These are phyloP conservation scores for Purpureocillium lavendulum DNA, from an alignment of 2,329 filamentous ascomycete genomes.

Conservation along the genomic window DNA sequence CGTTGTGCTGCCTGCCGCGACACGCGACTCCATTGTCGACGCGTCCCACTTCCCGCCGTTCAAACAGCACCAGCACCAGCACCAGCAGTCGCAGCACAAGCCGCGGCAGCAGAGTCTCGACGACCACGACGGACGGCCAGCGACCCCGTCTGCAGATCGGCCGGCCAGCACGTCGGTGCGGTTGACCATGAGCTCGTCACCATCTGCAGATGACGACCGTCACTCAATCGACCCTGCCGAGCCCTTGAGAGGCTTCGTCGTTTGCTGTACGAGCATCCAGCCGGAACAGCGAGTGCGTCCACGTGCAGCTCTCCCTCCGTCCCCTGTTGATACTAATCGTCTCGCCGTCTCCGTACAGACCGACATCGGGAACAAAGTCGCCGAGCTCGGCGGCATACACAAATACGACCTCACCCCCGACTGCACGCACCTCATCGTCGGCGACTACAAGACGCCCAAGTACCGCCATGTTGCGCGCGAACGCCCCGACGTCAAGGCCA, in stretches of 20 bases:
- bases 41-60: neutral
- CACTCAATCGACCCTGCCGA: conserved; percentile 45
- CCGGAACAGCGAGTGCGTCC: conserved; percentile 65
- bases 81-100: too few relatives aligned
- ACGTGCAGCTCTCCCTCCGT: conserved; percentile 1
- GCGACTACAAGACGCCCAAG: conserved; percentile 81
- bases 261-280: conserved; percentile 82
- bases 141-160: neutral
- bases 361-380: conserved; percentile 54
- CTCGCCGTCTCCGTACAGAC: conserved; percentile 21
- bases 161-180: neutral
- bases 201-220: conserved; percentile 15
- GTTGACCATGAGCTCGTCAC: conserved; percentile 18
- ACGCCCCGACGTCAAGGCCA: conserved; percentile 74
- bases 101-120: too few relatives aligned
- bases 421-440: conserved; percentile 89
- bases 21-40: neutral
- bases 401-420: conserved; percentile 92
- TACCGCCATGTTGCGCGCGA: conserved; percentile 92
- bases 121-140: neutral
- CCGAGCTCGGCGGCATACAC: conserved; percentile 78
- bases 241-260: conserved; percentile 62
- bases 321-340: neutral
- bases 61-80: too few relatives aligned
- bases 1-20: neutral